phyloP scores from a whole-genome alignment of 169 alveolate genomes.

The Blepharisma undulans region DNA sequence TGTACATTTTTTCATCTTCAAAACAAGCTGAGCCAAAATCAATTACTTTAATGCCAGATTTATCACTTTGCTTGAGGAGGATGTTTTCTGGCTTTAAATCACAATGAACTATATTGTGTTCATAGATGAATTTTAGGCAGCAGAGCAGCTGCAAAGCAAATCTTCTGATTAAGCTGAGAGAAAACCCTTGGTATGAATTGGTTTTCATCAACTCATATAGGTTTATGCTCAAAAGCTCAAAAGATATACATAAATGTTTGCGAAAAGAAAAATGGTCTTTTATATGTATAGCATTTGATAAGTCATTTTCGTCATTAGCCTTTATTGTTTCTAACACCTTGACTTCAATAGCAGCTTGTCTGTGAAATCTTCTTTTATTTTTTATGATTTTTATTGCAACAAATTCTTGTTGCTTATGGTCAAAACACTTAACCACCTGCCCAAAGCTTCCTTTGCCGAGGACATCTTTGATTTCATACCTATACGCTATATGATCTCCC shows the following conservation, averaged over 20 bases:
- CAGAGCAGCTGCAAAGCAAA: slow-evolving; percentile 79
- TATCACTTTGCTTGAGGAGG: slow-evolving; percentile 59
- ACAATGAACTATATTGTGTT: slow-evolving; percentile 78
- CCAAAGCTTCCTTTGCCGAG: slow-evolving; percentile 90
- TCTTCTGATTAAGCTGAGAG: slow-evolving; percentile 71
- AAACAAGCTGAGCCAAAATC: slow-evolving; percentile 81
- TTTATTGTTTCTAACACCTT: slow-evolving; percentile 72
- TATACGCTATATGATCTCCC: slow-evolving; percentile 77
- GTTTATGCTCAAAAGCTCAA: slow-evolving; percentile 76
- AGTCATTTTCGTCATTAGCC: slow-evolving; percentile 72
- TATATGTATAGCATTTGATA: slow-evolving; percentile 76
- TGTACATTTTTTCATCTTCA: slow-evolving; percentile 76
- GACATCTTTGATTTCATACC: slow-evolving; percentile 82
- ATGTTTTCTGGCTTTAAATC: slow-evolving; percentile 88
- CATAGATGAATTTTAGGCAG: slow-evolving; percentile 67
- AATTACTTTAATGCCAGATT: slow-evolving; percentile 67
- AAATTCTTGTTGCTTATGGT: slow-evolving; percentile 77
- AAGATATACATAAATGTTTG: slow-evolving; percentile 82
- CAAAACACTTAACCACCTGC: slow-evolving; percentile 83
- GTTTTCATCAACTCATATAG: slow-evolving; percentile 68
- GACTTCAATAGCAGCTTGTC: slow-evolving; percentile 81
- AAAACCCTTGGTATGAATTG: slow-evolving; percentile 61
- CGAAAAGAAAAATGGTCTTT: slow-evolving; percentile 80
- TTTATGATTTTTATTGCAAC: slow-evolving; percentile 83
- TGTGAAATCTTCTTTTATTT: slow-evolving; percentile 78